Base-by-base conservation (phyloP, 805 yeast species). In the Ogataea sp. region DNA sequence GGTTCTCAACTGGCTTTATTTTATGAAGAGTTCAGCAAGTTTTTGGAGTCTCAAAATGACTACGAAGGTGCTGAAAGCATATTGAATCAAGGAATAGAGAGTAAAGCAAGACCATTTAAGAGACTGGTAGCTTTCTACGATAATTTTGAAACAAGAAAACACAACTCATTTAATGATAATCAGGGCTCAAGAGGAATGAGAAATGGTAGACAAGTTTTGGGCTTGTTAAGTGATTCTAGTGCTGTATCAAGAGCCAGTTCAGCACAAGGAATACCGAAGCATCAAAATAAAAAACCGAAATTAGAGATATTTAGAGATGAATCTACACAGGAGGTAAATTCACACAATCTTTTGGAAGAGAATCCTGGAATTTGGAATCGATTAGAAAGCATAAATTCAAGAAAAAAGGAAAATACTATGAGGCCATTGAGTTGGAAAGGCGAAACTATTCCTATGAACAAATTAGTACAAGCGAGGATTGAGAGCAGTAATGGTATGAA, bases 11-110 rank as follows among this genome's bases (percentile, higher is more conserved):
- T 86, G 37, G 77, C 96, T 0, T 50, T 77, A 16, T 88, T 72
- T 54, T 90, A 88, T 53, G 96, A 87, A 53, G 82, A 76, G 43
- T 86, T 83, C 61, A 85, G 95, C 1, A 66, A 69, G 25, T 74
- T 62, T 41, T 57, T 82, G 41, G 94, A 83, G 51, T 34, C 64
- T 1, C 59, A 58, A 15, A 69, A 70, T 17, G 69, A 73, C 40
- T 50, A 51, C 34, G 48, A 50, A 3, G 81, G 78, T 40, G 94
- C 95, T 0, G 62, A 64, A 2, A 73, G 71, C 38, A 75, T 85
- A 0, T 80, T 69, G 48, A 64, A 65, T 37, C 58, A 68, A 40
- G 95, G 94, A 0, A 49, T 88, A 1, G 65, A 67, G 27, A 55
- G 60, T 3, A 58, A 65, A 14, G 95, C 96, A 2, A 66, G 86